Conservation (phyloP, 306 rosid genomes). For the Begonia fuchsioides region DNA sequence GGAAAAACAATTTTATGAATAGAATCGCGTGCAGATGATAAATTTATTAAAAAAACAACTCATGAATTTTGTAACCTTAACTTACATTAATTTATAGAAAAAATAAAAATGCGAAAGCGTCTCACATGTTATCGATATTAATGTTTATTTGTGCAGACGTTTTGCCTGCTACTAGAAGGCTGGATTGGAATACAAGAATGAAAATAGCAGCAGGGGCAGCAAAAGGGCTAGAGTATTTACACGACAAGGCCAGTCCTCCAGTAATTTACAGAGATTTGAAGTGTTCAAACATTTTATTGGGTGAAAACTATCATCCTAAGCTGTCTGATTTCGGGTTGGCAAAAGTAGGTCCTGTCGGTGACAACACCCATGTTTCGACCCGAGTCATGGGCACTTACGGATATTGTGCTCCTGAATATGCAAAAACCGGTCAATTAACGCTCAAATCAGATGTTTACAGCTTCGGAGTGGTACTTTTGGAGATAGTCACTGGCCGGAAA, state of each 20-base stretch:
- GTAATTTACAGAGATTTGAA: slow-evolving; percentile 83
- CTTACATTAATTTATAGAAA: too few species aligned
- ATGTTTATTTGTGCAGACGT: slow-evolving; percentile 31
- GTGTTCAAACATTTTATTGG: slow-evolving; percentile 88
- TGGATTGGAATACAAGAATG: slow-evolving; percentile 86
- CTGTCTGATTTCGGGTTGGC: slow-evolving; percentile 92
- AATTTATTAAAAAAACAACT: too few species aligned
- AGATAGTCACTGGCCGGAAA: slow-evolving; percentile 84
- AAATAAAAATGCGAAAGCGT: too few species aligned
- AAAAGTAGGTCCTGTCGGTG: slow-evolving; percentile 91
- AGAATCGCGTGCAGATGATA: too few species aligned
- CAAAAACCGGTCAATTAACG: slow-evolving; percentile 82
- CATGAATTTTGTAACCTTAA: too few species aligned
- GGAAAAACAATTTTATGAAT: too few species aligned
- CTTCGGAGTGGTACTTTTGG: slow-evolving; percentile 90
- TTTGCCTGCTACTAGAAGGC: slow-evolving; percentile 48
- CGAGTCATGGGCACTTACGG: slow-evolving; percentile 95
- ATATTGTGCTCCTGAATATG: slow-evolving; percentile 94
- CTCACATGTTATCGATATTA: background rate
- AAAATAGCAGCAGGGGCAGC: slow-evolving; percentile 90
- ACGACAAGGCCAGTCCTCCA: slow-evolving; percentile 82
- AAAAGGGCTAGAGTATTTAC: slow-evolving; percentile 72
- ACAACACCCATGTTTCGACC: slow-evolving; percentile 78
- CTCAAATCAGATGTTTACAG: slow-evolving; percentile 87
- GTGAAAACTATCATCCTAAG: slow-evolving; percentile 66